Base-by-base conservation (phyloP, 2,329 filamentous ascomycete species). In the Paraconiothyrium sp. region DNA sequence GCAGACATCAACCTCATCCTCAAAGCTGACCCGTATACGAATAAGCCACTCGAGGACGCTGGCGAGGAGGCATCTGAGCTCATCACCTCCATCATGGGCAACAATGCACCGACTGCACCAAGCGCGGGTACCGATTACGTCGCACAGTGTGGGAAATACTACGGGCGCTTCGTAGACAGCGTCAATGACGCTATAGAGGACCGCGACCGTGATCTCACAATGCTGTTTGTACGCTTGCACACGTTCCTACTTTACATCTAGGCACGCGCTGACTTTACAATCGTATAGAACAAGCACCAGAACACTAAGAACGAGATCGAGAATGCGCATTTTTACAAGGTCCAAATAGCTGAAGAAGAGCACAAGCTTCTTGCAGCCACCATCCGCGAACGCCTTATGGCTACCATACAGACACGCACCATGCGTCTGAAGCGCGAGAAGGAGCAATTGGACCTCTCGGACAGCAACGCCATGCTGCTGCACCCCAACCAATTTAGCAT, bases 161-260 rank as follows among this genome's bases (percentile, higher is more conserved):
- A 97, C 77, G 86, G 90, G 61, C 89, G 92, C 68, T 98, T 96
- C 81, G 88, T 95, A 22, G 88, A 92, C 68, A 89, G 94, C 64
- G 87, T 97, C 57, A 96, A 97, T 75, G 90, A 96, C 77, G 86
- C 93, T 8, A 89, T 97, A 67, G 94, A 98, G 79, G 88, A 92
- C 72, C 88, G 92, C 69, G 95, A 99, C 82, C 89, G 91, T 66
- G 89, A 94, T 70, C 81, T 98, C 74, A 90, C 91, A 7, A 87
- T 90, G 73, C 87, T 97, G 67, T 90, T 91, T 85, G 95, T 97
- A 84, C 74, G 88, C 58, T 34, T 39, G 54, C 54, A 30, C 41
- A 20, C 47, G 43, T 20, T 44, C 48, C 34, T 20, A 22, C 14
- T 30, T 41, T 37, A 20, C 47, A 30, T n/a, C 22, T 16, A 37